These are phyloP conservation scores for Annulohypoxylon stygium DNA, from an alignment of 495 filamentous ascomycete genomes.

Conservation along the genomic window DNA sequence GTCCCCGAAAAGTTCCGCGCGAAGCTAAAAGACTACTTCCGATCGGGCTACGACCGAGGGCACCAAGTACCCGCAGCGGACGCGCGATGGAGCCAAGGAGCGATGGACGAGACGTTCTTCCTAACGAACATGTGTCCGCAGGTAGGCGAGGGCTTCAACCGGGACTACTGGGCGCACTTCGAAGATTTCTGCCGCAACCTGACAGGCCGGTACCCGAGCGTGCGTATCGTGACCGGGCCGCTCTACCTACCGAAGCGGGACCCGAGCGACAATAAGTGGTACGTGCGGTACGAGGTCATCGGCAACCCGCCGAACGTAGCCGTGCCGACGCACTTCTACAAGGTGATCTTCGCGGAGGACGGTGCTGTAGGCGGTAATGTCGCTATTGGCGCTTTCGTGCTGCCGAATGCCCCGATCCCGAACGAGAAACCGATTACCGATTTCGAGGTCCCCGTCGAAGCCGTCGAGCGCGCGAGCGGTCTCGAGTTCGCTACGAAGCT, in stretches of 20 bases:
- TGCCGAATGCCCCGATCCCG: slow-evolving; percentile 91
- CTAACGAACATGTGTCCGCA: slow-evolving; percentile 98
- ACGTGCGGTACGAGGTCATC: slow-evolving; percentile 96
- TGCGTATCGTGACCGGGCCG: slow-evolving; percentile 93
- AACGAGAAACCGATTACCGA: slow-evolving; percentile 86
- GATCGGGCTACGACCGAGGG: slow-evolving; percentile 95
- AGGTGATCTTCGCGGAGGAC: slow-evolving; percentile 96
- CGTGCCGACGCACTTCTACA: slow-evolving; percentile 98
- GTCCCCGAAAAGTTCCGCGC: slow-evolving; percentile 91
- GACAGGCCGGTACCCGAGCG: slow-evolving; percentile 81
- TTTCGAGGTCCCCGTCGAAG: slow-evolving; percentile 95
- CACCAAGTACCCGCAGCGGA: slow-evolving; percentile 98
- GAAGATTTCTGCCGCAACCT: slow-evolving; percentile 95
- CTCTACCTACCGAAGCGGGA: slow-evolving; percentile 89
- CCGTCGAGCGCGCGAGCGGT: slow-evolving; percentile 89
- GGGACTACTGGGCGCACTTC: slow-evolving; percentile 99
- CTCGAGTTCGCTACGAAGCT: slow-evolving; percentile 89
- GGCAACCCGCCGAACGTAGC: slow-evolving; percentile 93
- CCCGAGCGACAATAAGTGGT: slow-evolving; percentile 87
- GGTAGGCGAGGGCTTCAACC: slow-evolving; percentile 96
- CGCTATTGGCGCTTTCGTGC: slow-evolving; percentile 91
- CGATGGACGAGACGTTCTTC: slow-evolving; percentile 94
- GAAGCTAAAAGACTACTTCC: slow-evolving; percentile 90
- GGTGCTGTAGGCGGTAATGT: slow-evolving; percentile 79
- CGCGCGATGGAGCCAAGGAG: slow-evolving; percentile 92